Percentiles rank a stretch among this genome's conserved stretches.
These are phyloP conservation scores for Knufia fluminis DNA, from an alignment of 2,329 filamentous ascomycete genomes.

Conservation along the genomic window DNA sequence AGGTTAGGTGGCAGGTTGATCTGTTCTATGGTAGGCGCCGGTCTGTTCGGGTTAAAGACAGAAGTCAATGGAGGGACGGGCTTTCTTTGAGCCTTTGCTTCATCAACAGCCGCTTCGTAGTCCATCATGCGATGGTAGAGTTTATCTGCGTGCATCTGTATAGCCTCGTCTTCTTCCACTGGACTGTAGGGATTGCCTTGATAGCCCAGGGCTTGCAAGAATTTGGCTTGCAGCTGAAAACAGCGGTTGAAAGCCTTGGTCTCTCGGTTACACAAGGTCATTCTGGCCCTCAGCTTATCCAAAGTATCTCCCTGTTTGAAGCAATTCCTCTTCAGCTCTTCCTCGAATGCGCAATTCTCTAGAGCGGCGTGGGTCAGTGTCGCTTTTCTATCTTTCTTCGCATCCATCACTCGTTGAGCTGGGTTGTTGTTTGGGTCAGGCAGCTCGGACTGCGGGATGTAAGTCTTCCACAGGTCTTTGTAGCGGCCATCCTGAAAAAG, in stretches of 20 bases:
- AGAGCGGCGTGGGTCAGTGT: slow-evolving; percentile 71
- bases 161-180: slow-evolving; percentile 68
- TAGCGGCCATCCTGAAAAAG: slow-evolving; percentile 62
- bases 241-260: slow-evolving; percentile 73
- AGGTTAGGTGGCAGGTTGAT: slow-evolving; percentile 17
- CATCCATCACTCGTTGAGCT: slow-evolving; percentile 73
- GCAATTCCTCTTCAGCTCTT: slow-evolving; percentile 73
- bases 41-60: slow-evolving; percentile 33
- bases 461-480: slow-evolving; percentile 87
- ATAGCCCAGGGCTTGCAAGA: slow-evolving; percentile 85
- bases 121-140: slow-evolving; percentile 79
- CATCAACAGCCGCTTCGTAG: slow-evolving; percentile 66
- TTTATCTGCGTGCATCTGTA: slow-evolving; percentile 91
- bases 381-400: slow-evolving; percentile 71
- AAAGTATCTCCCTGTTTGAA: slow-evolving; percentile 62
- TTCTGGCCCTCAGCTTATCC: slow-evolving; percentile 42
- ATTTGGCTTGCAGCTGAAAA: slow-evolving; percentile 80
- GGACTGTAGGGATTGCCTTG: slow-evolving; percentile 48
- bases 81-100: slow-evolving; percentile 38
- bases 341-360: slow-evolving; percentile 87
- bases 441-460: slow-evolving; percentile 62
- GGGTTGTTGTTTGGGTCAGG: slow-evolving; percentile 63
- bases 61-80: slow-evolving; percentile 37
- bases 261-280: slow-evolving; percentile 74
- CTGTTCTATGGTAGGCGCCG: slow-evolving; percentile 28